phyloP scores from a whole-genome alignment of 257 asterid species.

The Gardenia jasminoides region DNA sequence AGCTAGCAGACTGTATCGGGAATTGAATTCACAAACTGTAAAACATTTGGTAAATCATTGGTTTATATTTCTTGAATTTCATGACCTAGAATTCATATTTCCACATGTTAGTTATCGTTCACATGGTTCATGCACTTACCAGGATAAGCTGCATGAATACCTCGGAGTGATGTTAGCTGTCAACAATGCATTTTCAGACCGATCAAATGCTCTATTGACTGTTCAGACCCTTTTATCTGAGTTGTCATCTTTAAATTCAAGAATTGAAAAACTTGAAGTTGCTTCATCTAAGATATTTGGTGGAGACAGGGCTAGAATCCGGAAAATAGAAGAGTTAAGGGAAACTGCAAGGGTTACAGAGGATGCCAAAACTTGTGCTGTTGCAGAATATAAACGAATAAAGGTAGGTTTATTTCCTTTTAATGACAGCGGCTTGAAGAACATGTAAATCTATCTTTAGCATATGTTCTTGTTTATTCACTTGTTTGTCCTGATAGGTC shows the following conservation, averaged over 20 bases:
- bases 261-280: slow-evolving; percentile 89
- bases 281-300: slow-evolving; percentile 96
- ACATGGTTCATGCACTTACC: slow-evolving; percentile 15
- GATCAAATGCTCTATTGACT: slow-evolving; percentile 86
- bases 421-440: neutral
- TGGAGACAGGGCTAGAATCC: slow-evolving; percentile 83
- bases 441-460: neutral
- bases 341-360: slow-evolving; percentile 78
- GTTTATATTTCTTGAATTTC: neutral
- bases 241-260: slow-evolving; percentile 61
- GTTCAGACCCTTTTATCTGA: slow-evolving; percentile 89
- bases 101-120: neutral
- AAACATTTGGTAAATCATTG: slow-evolving; percentile 73
- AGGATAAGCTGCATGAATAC: slow-evolving; percentile 96
- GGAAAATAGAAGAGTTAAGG: slow-evolving; percentile 84
- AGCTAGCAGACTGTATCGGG: slow-evolving; percentile 94
- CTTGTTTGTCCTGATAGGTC: neutral
- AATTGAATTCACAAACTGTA: slow-evolving; percentile 88
- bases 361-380: slow-evolving; percentile 73
- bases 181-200: slow-evolving; percentile 84
- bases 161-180: slow-evolving; percentile 91
- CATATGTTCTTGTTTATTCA: no score
- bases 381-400: slow-evolving; percentile 69
- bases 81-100: neutral
- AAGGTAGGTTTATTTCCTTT: slow-evolving; percentile 48